phyloP scores from a whole-genome alignment of 352 stramenopile species.

The Globisporangium barbulae region DNA sequence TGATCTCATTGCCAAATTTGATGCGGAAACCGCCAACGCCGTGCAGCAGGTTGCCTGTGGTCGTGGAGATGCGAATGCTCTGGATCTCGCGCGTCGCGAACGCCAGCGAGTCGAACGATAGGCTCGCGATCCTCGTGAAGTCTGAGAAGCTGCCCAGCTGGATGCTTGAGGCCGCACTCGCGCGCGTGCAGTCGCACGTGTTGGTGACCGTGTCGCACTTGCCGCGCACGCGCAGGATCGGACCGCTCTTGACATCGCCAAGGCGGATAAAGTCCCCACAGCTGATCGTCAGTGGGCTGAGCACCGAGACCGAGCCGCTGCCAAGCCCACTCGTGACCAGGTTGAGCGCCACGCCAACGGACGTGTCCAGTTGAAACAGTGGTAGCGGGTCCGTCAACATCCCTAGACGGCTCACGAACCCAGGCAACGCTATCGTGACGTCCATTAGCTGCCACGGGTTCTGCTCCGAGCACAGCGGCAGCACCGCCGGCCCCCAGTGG shows the following conservation, averaged over 20 bases:
- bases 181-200: conserved; percentile 38
- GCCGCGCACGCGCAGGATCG: conserved; percentile 59
- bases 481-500: conserved; percentile 61
- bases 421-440: conserved; percentile 15
- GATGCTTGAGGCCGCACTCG: conserved; percentile 25
- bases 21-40: conserved; percentile 88
- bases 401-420: conserved; percentile 30
- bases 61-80: conserved; percentile 46
- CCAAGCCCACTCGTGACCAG: conserved; percentile 25
- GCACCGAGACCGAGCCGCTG: conserved; percentile 34
- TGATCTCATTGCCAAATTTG: conserved; percentile 88
- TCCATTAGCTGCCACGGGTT: conserved; percentile 54
- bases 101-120: conserved; percentile 37
- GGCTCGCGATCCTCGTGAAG: conserved; percentile 33
- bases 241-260: conserved; percentile 36
- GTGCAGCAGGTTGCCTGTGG: conserved; percentile 29
- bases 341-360: conserved; percentile 36
- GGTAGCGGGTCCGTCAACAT: conserved; percentile 41
- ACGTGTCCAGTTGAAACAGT: conserved; percentile 55
- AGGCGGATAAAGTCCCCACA: conserved; percentile 74
- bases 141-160: conserved; percentile 49
- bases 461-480: conserved; percentile 49
- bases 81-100: conserved; percentile 66
- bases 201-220: conserved; percentile 41
- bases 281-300: conserved; percentile 31